These are phyloP conservation scores for Nephelium lappaceum DNA, from an alignment of 345 rosid species.

Conservation along the genomic window DNA sequence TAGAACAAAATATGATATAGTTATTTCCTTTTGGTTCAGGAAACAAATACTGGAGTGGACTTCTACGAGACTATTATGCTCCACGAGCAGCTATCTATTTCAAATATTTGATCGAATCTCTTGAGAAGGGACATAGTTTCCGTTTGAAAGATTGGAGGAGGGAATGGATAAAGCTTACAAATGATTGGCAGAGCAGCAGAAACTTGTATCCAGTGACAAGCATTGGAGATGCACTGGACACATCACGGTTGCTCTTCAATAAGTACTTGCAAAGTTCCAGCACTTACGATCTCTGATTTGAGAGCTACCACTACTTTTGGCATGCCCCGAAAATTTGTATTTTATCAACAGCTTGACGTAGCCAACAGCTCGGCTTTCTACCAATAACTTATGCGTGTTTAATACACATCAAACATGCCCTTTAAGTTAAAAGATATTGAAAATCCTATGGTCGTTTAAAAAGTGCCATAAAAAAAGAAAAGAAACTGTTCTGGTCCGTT, in stretches of 20 bases:
- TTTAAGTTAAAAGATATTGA: not conserved
- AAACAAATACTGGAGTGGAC: conserved; percentile 80
- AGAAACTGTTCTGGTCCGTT: not conserved
- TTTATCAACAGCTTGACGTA: too few relatives aligned
- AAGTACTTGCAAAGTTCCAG: conserved; percentile 44
- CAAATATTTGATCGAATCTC: conserved; percentile 44
- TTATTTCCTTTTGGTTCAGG: conserved; percentile 32
- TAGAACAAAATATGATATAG: not conserved
- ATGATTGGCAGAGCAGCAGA: conserved; percentile 59
- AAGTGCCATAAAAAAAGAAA: not conserved
- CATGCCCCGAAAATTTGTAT: not conserved
- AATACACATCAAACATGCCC: not conserved
- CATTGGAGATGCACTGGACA: conserved; percentile 45
- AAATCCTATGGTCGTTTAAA: not conserved
- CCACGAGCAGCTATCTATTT: conserved; percentile 73
- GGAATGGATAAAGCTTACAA: conserved; percentile 69
- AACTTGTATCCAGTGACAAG: conserved; percentile 40
- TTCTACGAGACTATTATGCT: conserved; percentile 60
- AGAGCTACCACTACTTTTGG: not conserved
- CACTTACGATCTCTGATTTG: conserved; percentile 30
- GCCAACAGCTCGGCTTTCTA: not conserved
- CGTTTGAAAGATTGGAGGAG: conserved; percentile 58
- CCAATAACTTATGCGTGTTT: not conserved
- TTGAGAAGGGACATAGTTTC: conserved; percentile 48
- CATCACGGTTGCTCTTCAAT: conserved; percentile 41